Conservation (phyloP, 345 rosid species). For the Gossypium australe region DNA sequence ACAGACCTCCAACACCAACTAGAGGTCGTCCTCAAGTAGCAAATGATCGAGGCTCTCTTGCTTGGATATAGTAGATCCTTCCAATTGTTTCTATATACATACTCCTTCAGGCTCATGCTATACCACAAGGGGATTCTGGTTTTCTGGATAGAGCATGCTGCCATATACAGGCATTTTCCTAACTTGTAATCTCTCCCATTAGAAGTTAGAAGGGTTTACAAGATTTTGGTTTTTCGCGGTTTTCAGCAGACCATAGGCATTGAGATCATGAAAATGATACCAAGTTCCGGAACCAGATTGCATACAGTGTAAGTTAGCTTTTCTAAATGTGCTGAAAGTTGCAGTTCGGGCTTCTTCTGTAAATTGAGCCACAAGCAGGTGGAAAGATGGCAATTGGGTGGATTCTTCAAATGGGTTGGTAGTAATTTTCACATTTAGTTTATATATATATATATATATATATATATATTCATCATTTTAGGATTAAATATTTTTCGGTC, state of each 20-base stretch:
- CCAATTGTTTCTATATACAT: constrained; percentile 13
- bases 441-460: too few species aligned
- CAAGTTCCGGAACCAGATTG: constrained; percentile 31
- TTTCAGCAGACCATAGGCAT: constrained; percentile 23
- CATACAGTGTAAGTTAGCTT: constrained; percentile 20
- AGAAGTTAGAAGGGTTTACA: constrained; percentile 31
- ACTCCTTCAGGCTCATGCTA: constrained; percentile 33
- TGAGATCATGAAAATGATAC: constrained; percentile 24
- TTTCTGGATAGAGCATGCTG: constrained; percentile 46
- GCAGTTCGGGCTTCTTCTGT: constrained; percentile 30
- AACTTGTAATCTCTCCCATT: constrained; percentile 22
- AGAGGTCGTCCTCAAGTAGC: constrained; percentile 89
- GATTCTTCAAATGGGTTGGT: constrained; percentile 26
- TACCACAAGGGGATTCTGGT: constrained; percentile 34
- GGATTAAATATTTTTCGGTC: constrained; percentile 27
- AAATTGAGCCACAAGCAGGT: constrained; percentile 48
- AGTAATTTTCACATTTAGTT: constrained; percentile 37
- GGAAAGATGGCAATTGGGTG: constrained; percentile 19
- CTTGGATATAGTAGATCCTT: constrained; percentile 59
- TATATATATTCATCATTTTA: constrained; percentile 16
- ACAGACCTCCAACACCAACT: constrained; percentile 93
- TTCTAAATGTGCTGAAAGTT: constrained; percentile 21
- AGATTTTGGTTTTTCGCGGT: constrained; percentile 13
- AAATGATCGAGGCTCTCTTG: constrained; percentile 84
- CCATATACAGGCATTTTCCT: constrained; percentile 25